phyloP scores from a whole-genome alignment of 225 moss, liverwort and hornwort species.

The Ulota crispa region DNA sequence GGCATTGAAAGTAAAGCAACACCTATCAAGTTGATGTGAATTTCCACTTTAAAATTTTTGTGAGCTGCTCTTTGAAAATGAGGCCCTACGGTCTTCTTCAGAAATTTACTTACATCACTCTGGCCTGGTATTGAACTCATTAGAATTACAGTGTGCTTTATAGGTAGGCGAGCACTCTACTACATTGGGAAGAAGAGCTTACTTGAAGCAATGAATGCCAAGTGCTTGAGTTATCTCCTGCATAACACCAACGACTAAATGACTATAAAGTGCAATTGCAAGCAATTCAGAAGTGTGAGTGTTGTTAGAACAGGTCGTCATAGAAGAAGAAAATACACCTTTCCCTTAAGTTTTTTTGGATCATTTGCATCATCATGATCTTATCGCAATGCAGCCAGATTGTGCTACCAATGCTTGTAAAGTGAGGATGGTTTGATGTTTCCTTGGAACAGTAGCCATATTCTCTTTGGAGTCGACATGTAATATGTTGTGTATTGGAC shows the following conservation, averaged over 20 bases:
- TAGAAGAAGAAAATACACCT: background rate
- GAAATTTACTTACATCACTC: background rate
- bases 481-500: background rate
- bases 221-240: constrained; percentile 88
- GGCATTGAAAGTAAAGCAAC: background rate
- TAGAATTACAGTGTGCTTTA: background rate
- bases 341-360: background rate
- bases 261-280: constrained; percentile 68
- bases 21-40: background rate
- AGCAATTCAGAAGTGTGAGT: background rate
- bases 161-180: background rate
- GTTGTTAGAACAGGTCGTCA: background rate
- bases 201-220: constrained; percentile 96
- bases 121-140: background rate
- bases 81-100: background rate
- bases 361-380: background rate
- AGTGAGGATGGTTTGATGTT: background rate
- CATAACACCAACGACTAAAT: constrained; percentile 76
- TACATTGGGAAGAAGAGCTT: background rate
- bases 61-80: background rate
- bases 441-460: background rate
- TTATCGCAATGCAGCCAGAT: background rate
- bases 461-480: background rate
- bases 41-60: background rate
- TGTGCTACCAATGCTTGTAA: background rate